Evolutionary conservation across 179 eudicot species (phyloP), one percentile per base, ranked within the genome.

Genomic region (Spergularia azorica): DNA sequence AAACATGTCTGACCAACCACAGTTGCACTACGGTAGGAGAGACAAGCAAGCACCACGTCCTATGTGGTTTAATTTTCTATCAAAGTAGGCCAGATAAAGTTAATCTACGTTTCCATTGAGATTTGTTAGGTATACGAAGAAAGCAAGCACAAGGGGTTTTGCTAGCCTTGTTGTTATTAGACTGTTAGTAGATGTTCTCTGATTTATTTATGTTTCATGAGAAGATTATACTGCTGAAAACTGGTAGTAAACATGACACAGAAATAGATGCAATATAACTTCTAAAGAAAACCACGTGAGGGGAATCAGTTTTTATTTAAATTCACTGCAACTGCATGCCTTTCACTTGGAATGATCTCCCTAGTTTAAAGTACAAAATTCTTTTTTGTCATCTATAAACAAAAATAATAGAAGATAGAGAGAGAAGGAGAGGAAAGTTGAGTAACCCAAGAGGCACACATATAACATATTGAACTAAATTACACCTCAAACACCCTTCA

Each of bases 41-140:
- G 61, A 54, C 81, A 62, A 61, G 59, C 74, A 73, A 58, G 6
- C 26, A 56, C n/a, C 26, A 12, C 18, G 50, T 52, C 71, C 39
- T 21, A 14, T 16, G 9, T 68, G 38, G 59, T 61, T 21, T 57
- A 55, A n/a, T 15, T 57, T 51, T 56, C 57, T 10, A 56, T 58
- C 63, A 57, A n/a, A 15, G 64, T 58, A 32, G n/a, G 73, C 52
- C 20, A 56, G 48, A 13, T 70, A 2, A 38, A 56, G 18, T 32
- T 15, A 51, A n/a, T 36, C n/a, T n/a, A n/a, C n/a, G n/a, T 43
- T 20, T 43, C 54, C 70, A 66, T 9, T 70, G 51, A 16, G 14
- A 71, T 63, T 71, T 50, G 50, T 9, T 32, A 21, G 48, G 50
- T 56, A 63, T 56, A 71, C n/a, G 51, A 36, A 36, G 58, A 56